Evolutionary conservation across 768 basidiomycete species (phyloP), one percentile per base, ranked within the genome.

Genomic region (Kwoniella bestiolae): DNA sequence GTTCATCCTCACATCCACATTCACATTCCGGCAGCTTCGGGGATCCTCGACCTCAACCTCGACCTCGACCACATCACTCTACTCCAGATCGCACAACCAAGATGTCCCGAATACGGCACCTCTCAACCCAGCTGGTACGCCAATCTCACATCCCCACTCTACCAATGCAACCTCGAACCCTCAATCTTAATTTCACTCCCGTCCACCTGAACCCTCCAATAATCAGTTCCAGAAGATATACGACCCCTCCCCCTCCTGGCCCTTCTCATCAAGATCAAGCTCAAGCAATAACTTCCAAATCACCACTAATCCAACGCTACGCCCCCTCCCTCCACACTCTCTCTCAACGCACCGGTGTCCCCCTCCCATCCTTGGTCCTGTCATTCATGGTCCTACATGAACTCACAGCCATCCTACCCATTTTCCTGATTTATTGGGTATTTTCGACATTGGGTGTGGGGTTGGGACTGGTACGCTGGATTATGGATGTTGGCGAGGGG

Each of bases 361-460:
- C 91, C 14, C 76, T 94, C 0, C 84, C 91, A 1, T 92, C 91
- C 11, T 85, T 96, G 67, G 69, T 86, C 8, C 68, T 90, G 45
- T 91, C 92, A 0, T 95, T 96, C 69, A 87, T 86, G 5, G 82
- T 94, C 58, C 83, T 96, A 2, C 94, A 96, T 75, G 93, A 96
- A 76, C 68, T 91, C 11, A 93, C 92, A 0, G 92, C 93, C 0
- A 75, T 94, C 56, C 83, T 87, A 0, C 91, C 93, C 2, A 84
- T 94, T 29, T 85, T 89, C 3, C 86, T 87, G 35, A 77, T 91
- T 41, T 95, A 92, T 79, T 91, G 87, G 74, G 83, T 84, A 0
- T 87, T 91, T 8, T 84, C 89, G 34, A 78, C 85, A 4, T 70
- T 91, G 1, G 90, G 89, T 2, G 78, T 91, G 25, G 93, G 94